Conservation (phyloP, 192 early-diverging fungal genomes). For the Phycomyces nitens region DNA sequence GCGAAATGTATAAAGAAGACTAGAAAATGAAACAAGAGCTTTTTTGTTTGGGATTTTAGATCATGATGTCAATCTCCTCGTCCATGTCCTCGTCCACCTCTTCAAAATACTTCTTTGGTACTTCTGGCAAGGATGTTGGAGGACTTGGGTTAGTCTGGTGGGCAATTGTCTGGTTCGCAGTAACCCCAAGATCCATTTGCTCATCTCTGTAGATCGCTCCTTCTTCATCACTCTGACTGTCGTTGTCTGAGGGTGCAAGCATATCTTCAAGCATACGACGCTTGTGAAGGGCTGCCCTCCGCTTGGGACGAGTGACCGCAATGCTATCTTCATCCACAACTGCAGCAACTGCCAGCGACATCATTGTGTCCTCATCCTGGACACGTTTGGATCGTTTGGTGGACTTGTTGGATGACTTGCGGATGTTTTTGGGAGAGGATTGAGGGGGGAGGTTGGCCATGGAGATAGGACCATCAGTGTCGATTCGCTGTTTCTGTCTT, state of each 20-base stretch:
- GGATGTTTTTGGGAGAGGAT: no score
- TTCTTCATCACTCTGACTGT: slow-evolving; percentile 16
- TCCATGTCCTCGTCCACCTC: slow-evolving; percentile 24
- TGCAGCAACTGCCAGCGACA: slow-evolving; percentile 4
- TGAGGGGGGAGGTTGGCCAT: no score
- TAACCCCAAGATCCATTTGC: slow-evolving; percentile 31
- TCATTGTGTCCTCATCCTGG: slow-evolving; percentile 1
- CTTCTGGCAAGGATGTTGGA: neutral
- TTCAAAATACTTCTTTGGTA: neutral
- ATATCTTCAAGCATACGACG: slow-evolving; percentile 35
- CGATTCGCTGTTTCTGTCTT: neutral
- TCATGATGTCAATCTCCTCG: slow-evolving; percentile 41
- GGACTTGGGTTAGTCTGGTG: slow-evolving; percentile 10
- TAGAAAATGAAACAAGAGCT: neutral
- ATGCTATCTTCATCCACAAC: slow-evolving; percentile 25
- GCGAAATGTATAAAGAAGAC: neutral
- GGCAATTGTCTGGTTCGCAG: slow-evolving; percentile 30
- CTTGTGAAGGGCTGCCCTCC: slow-evolving; percentile 36
- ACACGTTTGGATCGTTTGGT: neutral
- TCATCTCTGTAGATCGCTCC: slow-evolving; percentile 28
- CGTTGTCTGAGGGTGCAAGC: slow-evolving; percentile 25
- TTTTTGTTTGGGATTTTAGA: slow-evolving; percentile 8
- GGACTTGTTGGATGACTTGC: slow-evolving; percentile 2
- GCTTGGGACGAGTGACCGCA: slow-evolving; percentile 26
- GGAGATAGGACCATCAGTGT: slow-evolving; percentile 16